A percentile compares a stretch with the other conserved stretches of the same genome.
Evolutionary conservation across 164 flowering plant genomes (phyloP).

Genomic region (Protea cynaroides): DNA sequence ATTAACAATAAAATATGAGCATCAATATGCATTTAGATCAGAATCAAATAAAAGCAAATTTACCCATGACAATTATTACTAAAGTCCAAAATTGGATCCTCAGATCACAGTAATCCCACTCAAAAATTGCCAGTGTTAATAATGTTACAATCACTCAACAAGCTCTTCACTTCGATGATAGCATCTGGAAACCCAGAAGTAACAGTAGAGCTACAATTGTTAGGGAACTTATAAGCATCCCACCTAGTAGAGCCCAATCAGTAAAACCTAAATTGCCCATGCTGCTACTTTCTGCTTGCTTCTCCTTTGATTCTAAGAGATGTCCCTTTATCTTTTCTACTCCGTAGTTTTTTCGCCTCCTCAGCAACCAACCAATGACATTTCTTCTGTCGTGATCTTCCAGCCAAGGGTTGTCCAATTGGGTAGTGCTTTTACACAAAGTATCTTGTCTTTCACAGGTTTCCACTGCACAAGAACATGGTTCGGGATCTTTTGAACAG

Average conservation of each 20-base stretch:
- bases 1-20: background rate
- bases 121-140: background rate
- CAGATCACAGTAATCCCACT: background rate
- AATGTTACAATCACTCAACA: background rate
- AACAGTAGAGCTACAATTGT: slow-evolving; percentile 37
- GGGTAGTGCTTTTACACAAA: slow-evolving; percentile 6
- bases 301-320: slow-evolving; percentile 9
- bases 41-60: background rate
- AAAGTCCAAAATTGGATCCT: background rate
- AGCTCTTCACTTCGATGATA: background rate
- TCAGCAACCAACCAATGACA: slow-evolving; percentile 40
- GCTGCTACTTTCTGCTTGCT: slow-evolving; percentile 9
- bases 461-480: slow-evolving; percentile 42
- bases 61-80: background rate
- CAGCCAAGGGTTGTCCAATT: slow-evolving; percentile 2
- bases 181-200: slow-evolving; percentile 7
- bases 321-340: slow-evolving; percentile 12
- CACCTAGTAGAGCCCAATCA: slow-evolving; percentile 57
- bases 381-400: slow-evolving; percentile 23
- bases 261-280: slow-evolving; percentile 22
- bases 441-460: slow-evolving; percentile 28
- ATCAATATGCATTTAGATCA: background rate
- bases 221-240: slow-evolving; percentile 45
- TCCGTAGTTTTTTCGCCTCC: slow-evolving; percentile 39
- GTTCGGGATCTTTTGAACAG: slow-evolving; percentile 31